Base-by-base conservation (phyloP, 1,284 basidiomycete species). In the Microbotryum scabiosae region DNA sequence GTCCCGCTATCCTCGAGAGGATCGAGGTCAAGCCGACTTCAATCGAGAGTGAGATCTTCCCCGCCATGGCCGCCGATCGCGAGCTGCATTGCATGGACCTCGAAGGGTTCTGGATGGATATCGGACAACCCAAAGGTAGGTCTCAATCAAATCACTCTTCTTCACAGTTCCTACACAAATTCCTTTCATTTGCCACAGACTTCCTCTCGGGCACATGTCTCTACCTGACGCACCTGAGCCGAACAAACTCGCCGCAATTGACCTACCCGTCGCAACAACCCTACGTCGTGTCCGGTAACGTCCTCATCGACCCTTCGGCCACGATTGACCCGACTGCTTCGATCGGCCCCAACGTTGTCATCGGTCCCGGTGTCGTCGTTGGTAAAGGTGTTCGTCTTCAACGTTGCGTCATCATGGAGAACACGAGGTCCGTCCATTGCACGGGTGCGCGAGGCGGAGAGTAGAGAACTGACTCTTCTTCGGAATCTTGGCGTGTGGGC, bases 21-120 rank as follows among this genome's bases (percentile, higher is more conserved):
- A 79, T 79, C 56, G 76, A 79, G 72, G 75, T 77, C 59, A 74
- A 75, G 66, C 78, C 78, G 5, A 79, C 78, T 21, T 79, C 78
- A 23, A 79, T 79, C 68, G 78, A 79, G 71, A 78, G 77, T 72
- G 78, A 79, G 68, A 75, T 78, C 68, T 79, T 79, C 77, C 78
- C 78, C 21, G 75, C 72, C n/a, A 77, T 79, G 60, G 78, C 77
- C 28, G 72, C 72, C 32, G 78, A 78, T 63, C 69, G 72, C n/a
- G 77, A 79, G 70, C 73, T 79, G 20, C 78, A 79, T 70, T 76
- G 77, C 7, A 79, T 74, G 69, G 78, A 79, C 71, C 73, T 79
- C 21, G 71, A 75, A 30, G 78, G 78, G 32, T 79, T 79, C 75
- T 79, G 78, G 78, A 79, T 79, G 78, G 78, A 79, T 66, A 75